Conservation (phyloP, 805 yeast genomes). For the Clavispora vitiphila region DNA sequence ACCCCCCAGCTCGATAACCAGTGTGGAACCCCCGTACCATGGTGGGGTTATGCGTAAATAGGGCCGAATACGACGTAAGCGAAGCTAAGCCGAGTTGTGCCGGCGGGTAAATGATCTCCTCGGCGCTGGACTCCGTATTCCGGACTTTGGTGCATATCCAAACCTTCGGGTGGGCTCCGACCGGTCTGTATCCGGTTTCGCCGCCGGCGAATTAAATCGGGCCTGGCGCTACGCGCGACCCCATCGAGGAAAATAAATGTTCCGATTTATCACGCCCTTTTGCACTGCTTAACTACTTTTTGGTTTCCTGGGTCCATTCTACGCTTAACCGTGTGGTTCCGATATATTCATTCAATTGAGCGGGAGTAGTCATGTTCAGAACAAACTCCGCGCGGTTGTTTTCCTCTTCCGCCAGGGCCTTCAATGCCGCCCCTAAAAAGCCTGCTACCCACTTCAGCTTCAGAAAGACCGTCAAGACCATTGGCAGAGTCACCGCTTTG, state of each 20-base stretch:
- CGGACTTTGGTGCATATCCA: neutral
- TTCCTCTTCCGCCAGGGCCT: slow-evolving; percentile 18
- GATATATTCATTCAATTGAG: neutral
- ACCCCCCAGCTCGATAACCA: no score
- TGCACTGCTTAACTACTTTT: neutral
- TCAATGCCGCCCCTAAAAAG: slow-evolving; percentile 14
- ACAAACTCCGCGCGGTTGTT: slow-evolving; percentile 17
- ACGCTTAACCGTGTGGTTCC: neutral
- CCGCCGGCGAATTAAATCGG: neutral
- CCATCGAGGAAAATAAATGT: neutral
- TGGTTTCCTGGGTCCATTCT: neutral
- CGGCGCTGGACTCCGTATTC: neutral
- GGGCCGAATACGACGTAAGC: no score
- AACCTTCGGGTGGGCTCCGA: neutral
- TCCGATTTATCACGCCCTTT: neutral
- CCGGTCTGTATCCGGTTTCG: neutral
- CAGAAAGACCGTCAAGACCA: slow-evolving; percentile 42
- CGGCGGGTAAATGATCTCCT: no score
- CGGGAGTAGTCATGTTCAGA: slow-evolving; percentile 11
- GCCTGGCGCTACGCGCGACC: neutral
- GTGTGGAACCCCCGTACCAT: neutral
- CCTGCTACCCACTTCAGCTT: slow-evolving; percentile 28
- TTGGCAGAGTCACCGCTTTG: slow-evolving; percentile 44
- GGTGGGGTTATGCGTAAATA: neutral
- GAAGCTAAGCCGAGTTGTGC: no score